Conservation (phyloP, 768 basidiomycete species). For the Mycena galopus region DNA sequence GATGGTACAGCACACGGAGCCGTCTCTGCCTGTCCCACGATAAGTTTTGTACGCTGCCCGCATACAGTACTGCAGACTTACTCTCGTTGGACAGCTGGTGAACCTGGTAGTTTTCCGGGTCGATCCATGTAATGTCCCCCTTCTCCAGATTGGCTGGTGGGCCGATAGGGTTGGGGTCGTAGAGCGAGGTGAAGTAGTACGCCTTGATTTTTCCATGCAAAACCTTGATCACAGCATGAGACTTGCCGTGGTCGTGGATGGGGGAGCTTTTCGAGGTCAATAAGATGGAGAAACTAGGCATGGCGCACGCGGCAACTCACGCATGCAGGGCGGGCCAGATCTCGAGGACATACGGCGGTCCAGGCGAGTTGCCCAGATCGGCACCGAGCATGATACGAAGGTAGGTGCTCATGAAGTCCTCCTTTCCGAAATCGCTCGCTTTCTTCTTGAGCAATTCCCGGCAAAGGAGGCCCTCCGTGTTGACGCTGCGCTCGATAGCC, state of each 20-base stretch:
- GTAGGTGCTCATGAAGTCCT: conserved; percentile 37
- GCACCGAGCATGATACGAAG: conserved; percentile 40
- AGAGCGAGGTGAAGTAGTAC: not conserved
- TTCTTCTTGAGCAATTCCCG: conserved; percentile 35
- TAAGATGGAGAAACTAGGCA: not conserved
- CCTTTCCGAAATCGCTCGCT: conserved; percentile 7
- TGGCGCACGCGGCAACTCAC: not conserved
- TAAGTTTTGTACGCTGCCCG: too few species aligned
- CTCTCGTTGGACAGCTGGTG: conserved; percentile 31
- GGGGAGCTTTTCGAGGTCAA: conserved; percentile 23
- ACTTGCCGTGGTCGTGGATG: conserved; percentile 40
- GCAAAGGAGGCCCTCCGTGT: conserved; percentile 35
- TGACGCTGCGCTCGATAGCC: conserved; percentile 40
- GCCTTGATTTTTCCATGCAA: conserved; percentile 38
- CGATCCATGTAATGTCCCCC: conserved; percentile 38
- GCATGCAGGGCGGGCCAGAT: conserved; percentile 41
- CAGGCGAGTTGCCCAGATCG: conserved; percentile 42
- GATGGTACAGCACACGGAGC: not conserved
- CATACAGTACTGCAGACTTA: not conserved
- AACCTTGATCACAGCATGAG: conserved; percentile 42
- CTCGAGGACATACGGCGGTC: conserved; percentile 40
- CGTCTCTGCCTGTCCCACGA: not conserved
- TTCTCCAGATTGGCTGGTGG: conserved; percentile 27
- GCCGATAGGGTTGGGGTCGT: not conserved
- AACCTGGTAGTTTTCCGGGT: conserved; percentile 37